phyloP scores from a whole-genome alignment of 2,329 filamentous ascomycete species.

The Neofusicoccum sp. region DNA sequence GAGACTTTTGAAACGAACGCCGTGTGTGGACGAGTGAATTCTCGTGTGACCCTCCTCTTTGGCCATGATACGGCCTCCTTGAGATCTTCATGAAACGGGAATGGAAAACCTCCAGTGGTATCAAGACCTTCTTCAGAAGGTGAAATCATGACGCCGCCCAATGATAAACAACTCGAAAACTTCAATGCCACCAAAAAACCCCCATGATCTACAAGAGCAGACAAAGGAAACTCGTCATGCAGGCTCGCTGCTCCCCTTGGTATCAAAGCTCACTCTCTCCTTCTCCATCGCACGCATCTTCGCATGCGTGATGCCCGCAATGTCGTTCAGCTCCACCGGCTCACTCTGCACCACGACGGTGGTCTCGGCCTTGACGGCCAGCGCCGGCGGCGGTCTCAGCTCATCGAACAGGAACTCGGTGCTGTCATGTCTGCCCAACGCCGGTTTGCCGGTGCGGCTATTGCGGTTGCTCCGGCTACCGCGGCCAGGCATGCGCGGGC shows the following conservation, averaged over 20 bases:
- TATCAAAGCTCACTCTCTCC: background rate
- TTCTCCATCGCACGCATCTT: background rate
- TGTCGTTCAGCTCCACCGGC: conserved; percentile 15
- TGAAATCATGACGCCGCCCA: background rate
- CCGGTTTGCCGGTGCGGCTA: conserved; percentile 27
- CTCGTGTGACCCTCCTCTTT: background rate
- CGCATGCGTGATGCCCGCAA: background rate
- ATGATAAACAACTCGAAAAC: background rate
- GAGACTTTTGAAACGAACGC: too few species aligned
- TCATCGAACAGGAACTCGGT: background rate
- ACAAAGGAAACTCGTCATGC: background rate
- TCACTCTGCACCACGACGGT: conserved; percentile 36
- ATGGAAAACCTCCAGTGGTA: background rate
- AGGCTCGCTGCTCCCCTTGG: background rate
- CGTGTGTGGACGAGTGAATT: too few species aligned
- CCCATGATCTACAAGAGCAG: background rate
- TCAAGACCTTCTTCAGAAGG: background rate
- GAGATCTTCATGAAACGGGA: background rate
- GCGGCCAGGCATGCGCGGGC: background rate
- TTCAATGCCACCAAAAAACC: too few species aligned
- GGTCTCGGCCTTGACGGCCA: conserved; percentile 41
- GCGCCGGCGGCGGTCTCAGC: background rate
- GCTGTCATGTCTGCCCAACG: background rate
- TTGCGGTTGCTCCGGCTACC: background rate
- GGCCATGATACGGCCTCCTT: background rate